Conservation (phyloP, 352 stramenopile species). For the Pythium sukuiense region DNA sequence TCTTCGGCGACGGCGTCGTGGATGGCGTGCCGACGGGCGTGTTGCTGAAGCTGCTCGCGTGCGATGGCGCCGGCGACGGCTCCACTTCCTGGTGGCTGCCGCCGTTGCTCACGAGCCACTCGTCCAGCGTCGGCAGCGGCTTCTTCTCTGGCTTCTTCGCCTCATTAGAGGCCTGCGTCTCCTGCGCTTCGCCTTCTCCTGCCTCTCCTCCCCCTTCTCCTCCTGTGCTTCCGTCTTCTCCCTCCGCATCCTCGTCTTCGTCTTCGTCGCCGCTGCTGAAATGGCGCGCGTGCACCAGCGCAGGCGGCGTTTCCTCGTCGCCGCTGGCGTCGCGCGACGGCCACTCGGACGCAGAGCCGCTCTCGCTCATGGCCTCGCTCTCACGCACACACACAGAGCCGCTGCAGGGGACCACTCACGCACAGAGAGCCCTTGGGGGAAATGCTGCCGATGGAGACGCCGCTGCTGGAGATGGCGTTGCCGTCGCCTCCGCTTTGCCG, state of each 20-base stretch:
- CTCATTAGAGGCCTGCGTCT: neutral
- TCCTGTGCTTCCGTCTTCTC: neutral
- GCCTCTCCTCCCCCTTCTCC: neutral
- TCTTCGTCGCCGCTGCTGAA: slow-evolving; percentile 17
- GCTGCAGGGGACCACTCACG: neutral
- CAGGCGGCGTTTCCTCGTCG: neutral
- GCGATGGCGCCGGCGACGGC: slow-evolving; percentile 10
- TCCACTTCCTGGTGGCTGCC: slow-evolving; percentile 5
- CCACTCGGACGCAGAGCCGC: slow-evolving; percentile 7
- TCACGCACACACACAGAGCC: neutral
- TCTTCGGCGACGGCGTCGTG: slow-evolving; percentile 22
- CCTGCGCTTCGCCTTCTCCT: too few relatives aligned
- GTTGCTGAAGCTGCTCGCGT: slow-evolving; percentile 9
- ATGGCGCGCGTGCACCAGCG: neutral
- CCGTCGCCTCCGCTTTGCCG: slow-evolving; percentile 10
- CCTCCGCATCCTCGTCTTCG: neutral
- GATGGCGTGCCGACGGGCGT: slow-evolving; percentile 18
- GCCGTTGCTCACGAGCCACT: slow-evolving; percentile 7
- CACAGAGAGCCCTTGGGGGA: neutral
- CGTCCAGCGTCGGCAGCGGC: slow-evolving; percentile 18
- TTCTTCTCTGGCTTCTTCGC: slow-evolving; percentile 3
- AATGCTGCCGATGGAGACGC: neutral
- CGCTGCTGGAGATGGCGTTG: neutral
- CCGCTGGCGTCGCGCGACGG: slow-evolving; percentile 11
- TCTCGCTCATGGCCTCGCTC: neutral